Percentiles rank a stretch among this genome's conserved stretches.
Conservation (phyloP, 495 filamentous ascomycete species). For the Lasiosphaeria miniovina region DNA sequence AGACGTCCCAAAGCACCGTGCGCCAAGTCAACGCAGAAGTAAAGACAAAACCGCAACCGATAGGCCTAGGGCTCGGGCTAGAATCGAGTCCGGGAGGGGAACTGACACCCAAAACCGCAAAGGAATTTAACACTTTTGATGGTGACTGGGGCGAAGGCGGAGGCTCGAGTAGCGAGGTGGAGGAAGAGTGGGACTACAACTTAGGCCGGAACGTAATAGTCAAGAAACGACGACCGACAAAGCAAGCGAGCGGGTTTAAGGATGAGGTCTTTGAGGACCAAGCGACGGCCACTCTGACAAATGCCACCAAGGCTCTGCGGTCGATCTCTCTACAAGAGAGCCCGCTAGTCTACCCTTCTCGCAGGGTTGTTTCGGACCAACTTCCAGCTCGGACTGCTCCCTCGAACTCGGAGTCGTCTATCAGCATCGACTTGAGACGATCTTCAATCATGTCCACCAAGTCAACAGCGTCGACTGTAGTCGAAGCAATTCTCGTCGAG, state of each 20-base stretch:
- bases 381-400: conserved; percentile 24
- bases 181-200: conserved; percentile 55
- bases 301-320: conserved; percentile 47
- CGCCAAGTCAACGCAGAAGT: conserved; percentile 35
- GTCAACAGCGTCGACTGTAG: conserved; percentile 61
- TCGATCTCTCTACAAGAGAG: conserved; percentile 48
- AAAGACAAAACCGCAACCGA: conserved; percentile 26
- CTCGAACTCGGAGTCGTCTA: conserved; percentile 42
- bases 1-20: conserved; percentile 41
- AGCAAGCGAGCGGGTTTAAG: conserved; percentile 27
- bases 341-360: conserved; percentile 39
- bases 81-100: conserved; percentile 37
- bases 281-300: conserved; percentile 45
- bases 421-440: conserved; percentile 45
- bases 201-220: conserved; percentile 56
- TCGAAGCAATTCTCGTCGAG: conserved; percentile 70
- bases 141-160: conserved; percentile 41
- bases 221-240: conserved; percentile 44
- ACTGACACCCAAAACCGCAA: conserved; percentile 35
- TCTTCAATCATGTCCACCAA: conserved; percentile 61
- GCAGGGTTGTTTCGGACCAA: conserved; percentile 31
- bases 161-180: conserved; percentile 35
- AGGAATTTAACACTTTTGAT: conserved; percentile 46
- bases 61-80: conserved; percentile 52
- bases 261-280: conserved; percentile 45